phyloP scores from a whole-genome alignment of 208 protist genomes.

The Acanthamoeba lenticulata region DNA sequence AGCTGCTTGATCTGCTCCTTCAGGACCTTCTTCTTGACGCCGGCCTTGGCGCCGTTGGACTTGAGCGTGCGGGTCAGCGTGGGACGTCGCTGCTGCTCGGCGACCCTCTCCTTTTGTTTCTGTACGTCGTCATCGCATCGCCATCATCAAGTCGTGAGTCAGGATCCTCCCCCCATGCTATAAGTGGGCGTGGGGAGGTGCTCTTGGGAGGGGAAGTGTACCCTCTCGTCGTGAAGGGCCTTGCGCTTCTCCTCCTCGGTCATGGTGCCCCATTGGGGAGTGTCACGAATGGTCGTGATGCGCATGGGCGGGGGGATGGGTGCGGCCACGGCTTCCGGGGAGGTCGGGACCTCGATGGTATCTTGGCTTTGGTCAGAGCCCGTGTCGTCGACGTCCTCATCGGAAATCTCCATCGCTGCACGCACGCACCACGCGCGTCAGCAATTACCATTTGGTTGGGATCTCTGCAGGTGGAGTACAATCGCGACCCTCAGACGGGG shows the following conservation, averaged over 20 bases:
- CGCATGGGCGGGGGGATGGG: not conserved
- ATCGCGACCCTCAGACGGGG: not conserved
- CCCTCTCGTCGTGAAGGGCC: slow-evolving; percentile 30
- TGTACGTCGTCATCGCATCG: not conserved
- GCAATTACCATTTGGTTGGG: not conserved
- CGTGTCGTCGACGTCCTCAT: not conserved
- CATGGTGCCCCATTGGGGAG: slow-evolving; percentile 33
- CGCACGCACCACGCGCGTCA: not conserved
- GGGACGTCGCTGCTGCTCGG: not conserved
- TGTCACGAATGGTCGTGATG: slow-evolving; percentile 2
- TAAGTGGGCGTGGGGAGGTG: not conserved
- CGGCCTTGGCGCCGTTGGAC: slow-evolving; percentile 1
- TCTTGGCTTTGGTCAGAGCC: not conserved
- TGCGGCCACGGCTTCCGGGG: not conserved
- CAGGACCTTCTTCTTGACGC: slow-evolving; percentile 61
- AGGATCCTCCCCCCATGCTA: not conserved
- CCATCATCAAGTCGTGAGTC: too few relatives aligned
- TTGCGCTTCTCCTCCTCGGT: slow-evolving; percentile 58
- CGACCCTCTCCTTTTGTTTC: not conserved
- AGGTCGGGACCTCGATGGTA: too few relatives aligned
- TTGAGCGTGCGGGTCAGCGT: slow-evolving; percentile 45
- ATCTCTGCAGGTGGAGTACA: not conserved
- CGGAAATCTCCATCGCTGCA: slow-evolving; percentile 4
- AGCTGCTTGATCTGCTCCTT: slow-evolving; percentile 45
- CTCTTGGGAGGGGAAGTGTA: too few relatives aligned